Evolutionary conservation across 208 protist species (phyloP).

Genomic region (Phytomonas francai): DNA sequence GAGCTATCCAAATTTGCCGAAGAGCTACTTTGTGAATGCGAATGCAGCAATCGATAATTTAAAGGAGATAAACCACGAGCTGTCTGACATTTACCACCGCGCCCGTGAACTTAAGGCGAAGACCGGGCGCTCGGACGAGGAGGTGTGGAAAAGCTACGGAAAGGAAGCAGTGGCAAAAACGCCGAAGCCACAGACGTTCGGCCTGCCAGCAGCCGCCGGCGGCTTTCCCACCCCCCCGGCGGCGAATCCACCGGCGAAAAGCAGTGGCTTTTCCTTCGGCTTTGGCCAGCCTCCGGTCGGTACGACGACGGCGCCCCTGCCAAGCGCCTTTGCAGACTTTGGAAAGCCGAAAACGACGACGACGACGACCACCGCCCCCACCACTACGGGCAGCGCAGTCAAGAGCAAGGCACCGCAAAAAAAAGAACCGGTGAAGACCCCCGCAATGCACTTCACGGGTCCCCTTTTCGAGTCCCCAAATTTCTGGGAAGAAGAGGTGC

Average conservation of each 20-base stretch:
- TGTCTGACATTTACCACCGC: slow-evolving; percentile 47
- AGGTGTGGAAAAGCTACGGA: slow-evolving; percentile 45
- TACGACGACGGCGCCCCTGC: not conserved
- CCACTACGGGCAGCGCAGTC: slow-evolving; percentile 8
- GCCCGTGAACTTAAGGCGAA: slow-evolving; percentile 46
- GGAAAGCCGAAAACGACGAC: not conserved
- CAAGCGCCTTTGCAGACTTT: not conserved
- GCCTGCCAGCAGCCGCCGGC: not conserved
- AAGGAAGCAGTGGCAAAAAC: slow-evolving; percentile 1
- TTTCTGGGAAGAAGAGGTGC: slow-evolving; percentile 80
- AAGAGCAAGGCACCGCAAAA: slow-evolving; percentile 8
- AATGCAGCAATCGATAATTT: slow-evolving; percentile 26
- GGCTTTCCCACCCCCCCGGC: not conserved
- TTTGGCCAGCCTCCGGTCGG: not conserved
- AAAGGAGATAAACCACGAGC: slow-evolving; percentile 54
- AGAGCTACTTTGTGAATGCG: slow-evolving; percentile 46
- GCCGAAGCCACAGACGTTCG: not conserved
- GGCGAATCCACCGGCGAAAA: slow-evolving; percentile 5
- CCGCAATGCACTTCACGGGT: slow-evolving; percentile 64
- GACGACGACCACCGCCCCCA: not conserved
- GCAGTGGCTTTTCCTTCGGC: slow-evolving; percentile 17
- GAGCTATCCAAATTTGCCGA: slow-evolving; percentile 38
- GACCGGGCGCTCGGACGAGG: slow-evolving; percentile 28
- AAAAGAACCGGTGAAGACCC: not conserved
- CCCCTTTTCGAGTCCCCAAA: slow-evolving; percentile 72